A percentile compares a stretch with the other conserved stretches of the same genome.
Evolutionary conservation across 2,329 filamentous ascomycete species (phyloP).

Genomic region (Sphaceloma murrayae): DNA sequence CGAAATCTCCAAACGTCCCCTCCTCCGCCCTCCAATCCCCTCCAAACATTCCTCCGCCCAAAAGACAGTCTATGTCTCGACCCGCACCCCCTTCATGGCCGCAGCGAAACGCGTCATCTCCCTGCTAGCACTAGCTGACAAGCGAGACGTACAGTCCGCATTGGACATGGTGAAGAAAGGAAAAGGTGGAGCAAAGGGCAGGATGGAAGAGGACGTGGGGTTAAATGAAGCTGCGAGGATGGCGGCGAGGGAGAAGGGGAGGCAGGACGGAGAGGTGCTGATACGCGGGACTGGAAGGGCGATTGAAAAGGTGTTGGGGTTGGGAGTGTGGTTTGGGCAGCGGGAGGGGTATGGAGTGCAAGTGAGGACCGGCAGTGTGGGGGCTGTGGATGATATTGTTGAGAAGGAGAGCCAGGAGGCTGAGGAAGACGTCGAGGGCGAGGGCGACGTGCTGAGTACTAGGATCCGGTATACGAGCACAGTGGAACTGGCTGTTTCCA

Average conservation of each 20-base stretch:
- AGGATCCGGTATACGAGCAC: constrained; percentile 26
- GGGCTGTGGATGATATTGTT: constrained; percentile 59
- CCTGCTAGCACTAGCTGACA: constrained; percentile 49
- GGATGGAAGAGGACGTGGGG: constrained; percentile 7
- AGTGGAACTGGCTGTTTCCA: constrained; percentile 21
- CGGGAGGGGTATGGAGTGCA: constrained; percentile 50
- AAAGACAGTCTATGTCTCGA: constrained; percentile 57
- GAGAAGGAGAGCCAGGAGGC: constrained; percentile 23
- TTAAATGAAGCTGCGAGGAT: constrained; percentile 20
- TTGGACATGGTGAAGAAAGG: constrained; percentile 26
- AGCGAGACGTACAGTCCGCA: constrained; percentile 38
- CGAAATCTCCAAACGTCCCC: constrained; percentile 46
- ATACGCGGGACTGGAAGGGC: constrained; percentile 58
- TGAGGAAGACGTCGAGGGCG: constrained; percentile 17
- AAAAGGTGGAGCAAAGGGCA: constrained; percentile 18
- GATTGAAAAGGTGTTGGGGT: constrained; percentile 51
- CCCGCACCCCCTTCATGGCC: constrained; percentile 57
- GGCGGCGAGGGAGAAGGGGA: constrained; percentile 27
- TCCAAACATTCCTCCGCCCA: constrained; percentile 42
- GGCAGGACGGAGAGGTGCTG: constrained; percentile 44
- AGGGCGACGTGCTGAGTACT: constrained; percentile 31
- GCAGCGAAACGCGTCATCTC: constrained; percentile 56
- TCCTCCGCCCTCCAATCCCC: constrained; percentile 47
- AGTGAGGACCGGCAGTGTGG: constrained; percentile 53
- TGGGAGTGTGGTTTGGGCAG: constrained; percentile 57